Evolutionary conservation across 768 basidiomycete species (phyloP), one percentile per base, ranked within the genome.

Genomic region (Candolleomyces aberdarensis): DNA sequence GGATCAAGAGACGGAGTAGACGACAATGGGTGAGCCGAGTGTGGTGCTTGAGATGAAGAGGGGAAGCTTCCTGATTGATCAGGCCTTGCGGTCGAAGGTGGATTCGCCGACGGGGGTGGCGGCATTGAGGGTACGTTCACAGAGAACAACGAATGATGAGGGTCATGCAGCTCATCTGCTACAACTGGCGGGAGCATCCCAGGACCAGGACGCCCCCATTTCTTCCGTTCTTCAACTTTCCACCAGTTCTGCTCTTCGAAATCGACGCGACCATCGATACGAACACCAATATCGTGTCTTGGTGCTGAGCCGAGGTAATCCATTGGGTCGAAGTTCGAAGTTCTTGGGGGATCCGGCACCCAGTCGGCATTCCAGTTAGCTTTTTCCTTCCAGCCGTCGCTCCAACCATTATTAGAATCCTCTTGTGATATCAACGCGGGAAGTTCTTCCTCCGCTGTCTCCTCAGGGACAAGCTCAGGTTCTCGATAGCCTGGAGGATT

Each of bases 211-310:
- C 90, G 85, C 47, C 72, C 69, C 65, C 71, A 67, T 48, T 58
- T 71, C 44, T 75, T 75, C 47, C 83, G 81, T 19, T 78, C 65
- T 17, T 77, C 78, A 8, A 77, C 66, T 69, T 89, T 82, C 86
- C 86, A 92, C 91, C 91, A 92, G 50, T 76, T 74, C 19, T 70
- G 72, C 71, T 92, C 91, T 68, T 92, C 89, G 3, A 76, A 68
- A 8, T 75, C 76, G 56, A 79, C 77, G 50, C 90, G 78, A 7
- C 86, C 88, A 72, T 85, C 83, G 64, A 92, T 88, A 47, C 71
- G 62, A 71, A 76, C 71, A 3, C 74, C 74, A 46, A 67, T 62
- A 50, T 72, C 71, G 8, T 65, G 56, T 53, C 62, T 64, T 15
- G 26, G 36, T 36, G 36, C 10, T 39, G 68, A 62, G 50, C 39